Base-by-base conservation (phyloP, 2,329 filamentous ascomycete genomes). In the Colletotrichum cuscutae region DNA sequence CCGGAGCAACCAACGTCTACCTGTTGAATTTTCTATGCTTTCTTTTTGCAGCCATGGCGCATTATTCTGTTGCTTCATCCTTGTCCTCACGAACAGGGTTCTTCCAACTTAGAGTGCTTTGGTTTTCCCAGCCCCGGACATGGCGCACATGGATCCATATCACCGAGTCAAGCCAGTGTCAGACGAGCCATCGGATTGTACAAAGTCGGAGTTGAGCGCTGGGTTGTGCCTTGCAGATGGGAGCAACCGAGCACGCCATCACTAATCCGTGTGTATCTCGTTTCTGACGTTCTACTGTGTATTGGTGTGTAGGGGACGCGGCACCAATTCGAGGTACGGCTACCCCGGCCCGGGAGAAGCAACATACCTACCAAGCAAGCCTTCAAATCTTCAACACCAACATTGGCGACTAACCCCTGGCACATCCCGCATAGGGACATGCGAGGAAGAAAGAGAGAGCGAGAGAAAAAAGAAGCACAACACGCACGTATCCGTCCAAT, bases 331-430 rank as follows among this genome's bases (percentile, higher is more conserved):
- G 22, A 62, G 35, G n/a, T 46, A 57, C 65, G 60, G 60, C 49
- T 73, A 19, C 28, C 49, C 60, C 66, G 66, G 56, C 46, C 66
- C 56, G 66, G 54, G 37, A 59, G 35, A 37, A 32, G 32, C 42
- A 52, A 26, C 28, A 37, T 22, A 49, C 8, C 32, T 26, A 32
- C 22, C 68, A 22, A 13, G 28, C 63, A 15, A 13, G 62, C 5
- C 32, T 8, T 56, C 30, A n/a, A 32, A 54, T 52, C 54, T 49
- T 30, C 42, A 12, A 12, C 59, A 32, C 30, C 4, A 19, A 56
- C 63, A 32, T 71, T 52, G 4, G n/a, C 19, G 19, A 49, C 7
- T 5, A 7, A 49, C 42, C 42, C 42, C 8, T 22, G 19, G 42
- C 19, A 59, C 59, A 42, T 58, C 59, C 46, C 71, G 66, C 59